Conservation (phyloP, 2,329 filamentous ascomycete species). For the Sordariomycetes sp. region DNA sequence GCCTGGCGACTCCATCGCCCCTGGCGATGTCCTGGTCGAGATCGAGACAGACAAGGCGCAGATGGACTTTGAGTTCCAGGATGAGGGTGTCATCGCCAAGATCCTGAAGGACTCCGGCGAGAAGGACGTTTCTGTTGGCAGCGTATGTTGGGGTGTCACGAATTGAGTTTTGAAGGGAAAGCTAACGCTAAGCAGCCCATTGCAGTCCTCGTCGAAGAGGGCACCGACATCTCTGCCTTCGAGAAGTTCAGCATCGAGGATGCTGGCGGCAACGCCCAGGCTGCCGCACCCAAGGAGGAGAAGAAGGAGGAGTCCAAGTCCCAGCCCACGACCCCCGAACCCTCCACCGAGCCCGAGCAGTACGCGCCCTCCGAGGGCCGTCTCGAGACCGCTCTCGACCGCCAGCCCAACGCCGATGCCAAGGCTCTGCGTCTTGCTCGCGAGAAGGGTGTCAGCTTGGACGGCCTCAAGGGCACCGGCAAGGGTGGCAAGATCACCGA, state of each 20-base stretch:
- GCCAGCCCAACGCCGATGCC: slow-evolving; percentile 63
- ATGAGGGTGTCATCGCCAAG: slow-evolving; percentile 93
- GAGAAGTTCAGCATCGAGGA: slow-evolving; percentile 82
- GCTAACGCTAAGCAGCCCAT: slow-evolving; percentile 59
- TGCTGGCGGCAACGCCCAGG: slow-evolving; percentile 70
- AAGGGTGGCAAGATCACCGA: slow-evolving; percentile 81
- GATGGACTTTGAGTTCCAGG: slow-evolving; percentile 99
- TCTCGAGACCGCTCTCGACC: slow-evolving; percentile 76
- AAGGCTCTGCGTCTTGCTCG: slow-evolving; percentile 74
- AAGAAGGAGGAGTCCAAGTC: slow-evolving; percentile 47
- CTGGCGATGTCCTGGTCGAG: slow-evolving; percentile 93
- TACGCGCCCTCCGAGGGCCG: slow-evolving; percentile 65
- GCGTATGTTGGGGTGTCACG: slow-evolving; percentile 55
- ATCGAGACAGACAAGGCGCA: slow-evolving; percentile 99
- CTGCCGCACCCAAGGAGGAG: slow-evolving; percentile 58
- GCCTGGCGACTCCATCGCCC: slow-evolving; percentile 73
- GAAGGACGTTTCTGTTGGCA: slow-evolving; percentile 91
- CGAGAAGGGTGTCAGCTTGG: slow-evolving; percentile 73
- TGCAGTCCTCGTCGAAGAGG: slow-evolving; percentile 88
- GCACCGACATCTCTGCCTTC: slow-evolving; percentile 77
- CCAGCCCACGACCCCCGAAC: slow-evolving; percentile 35
- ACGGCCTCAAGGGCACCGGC: slow-evolving; percentile 77
- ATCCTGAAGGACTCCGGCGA: slow-evolving; percentile 84
- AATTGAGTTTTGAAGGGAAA: slow-evolving; percentile 6
- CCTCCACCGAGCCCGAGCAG: slow-evolving; percentile 52